Percentiles rank a stretch among this genome's conserved stretches.
Conservation (phyloP, 306 rosid genomes). For the Trifolium repens region DNA sequence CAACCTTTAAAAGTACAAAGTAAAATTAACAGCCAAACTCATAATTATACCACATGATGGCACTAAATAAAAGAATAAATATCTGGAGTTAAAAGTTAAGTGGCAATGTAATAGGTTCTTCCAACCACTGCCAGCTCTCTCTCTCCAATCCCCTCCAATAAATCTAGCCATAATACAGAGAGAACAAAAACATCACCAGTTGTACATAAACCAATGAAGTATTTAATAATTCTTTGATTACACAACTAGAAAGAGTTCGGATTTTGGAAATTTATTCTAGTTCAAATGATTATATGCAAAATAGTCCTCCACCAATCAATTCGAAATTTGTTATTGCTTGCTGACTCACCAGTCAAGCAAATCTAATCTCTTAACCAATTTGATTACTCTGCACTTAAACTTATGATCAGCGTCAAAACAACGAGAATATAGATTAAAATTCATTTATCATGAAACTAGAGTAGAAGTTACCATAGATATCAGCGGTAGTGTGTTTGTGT, state of each 20-base stretch:
- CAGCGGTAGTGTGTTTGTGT: not conserved
- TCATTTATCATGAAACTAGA: constrained; percentile 5
- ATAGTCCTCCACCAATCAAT: constrained; percentile 11
- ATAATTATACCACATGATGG: constrained; percentile 33
- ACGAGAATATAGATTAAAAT: not conserved
- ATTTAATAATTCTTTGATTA: not conserved
- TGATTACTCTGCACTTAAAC: constrained; percentile 8
- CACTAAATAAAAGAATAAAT: not conserved
- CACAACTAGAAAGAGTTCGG: constrained; percentile 2
- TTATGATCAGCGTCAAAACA: constrained; percentile 18
- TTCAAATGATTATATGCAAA: constrained; percentile 6
- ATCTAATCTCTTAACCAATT: not conserved
- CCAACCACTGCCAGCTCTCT: constrained; percentile 12
- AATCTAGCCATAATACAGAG: not conserved
- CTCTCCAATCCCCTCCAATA: constrained; percentile 5
- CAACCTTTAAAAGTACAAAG: not conserved
- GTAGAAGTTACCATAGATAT: not conserved
- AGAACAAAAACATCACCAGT: not conserved
- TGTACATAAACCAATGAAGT: not conserved
- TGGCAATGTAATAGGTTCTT: not conserved
- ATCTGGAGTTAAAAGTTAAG: too few relatives aligned
- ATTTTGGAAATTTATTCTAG: constrained; percentile 1
- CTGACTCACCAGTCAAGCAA: constrained; percentile 17
- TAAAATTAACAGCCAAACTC: constrained; percentile 1
- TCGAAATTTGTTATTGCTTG: constrained; percentile 23